These are phyloP conservation scores for Umbellularia californica DNA, from an alignment of 164 flowering plant genomes.

Conservation along the genomic window DNA sequence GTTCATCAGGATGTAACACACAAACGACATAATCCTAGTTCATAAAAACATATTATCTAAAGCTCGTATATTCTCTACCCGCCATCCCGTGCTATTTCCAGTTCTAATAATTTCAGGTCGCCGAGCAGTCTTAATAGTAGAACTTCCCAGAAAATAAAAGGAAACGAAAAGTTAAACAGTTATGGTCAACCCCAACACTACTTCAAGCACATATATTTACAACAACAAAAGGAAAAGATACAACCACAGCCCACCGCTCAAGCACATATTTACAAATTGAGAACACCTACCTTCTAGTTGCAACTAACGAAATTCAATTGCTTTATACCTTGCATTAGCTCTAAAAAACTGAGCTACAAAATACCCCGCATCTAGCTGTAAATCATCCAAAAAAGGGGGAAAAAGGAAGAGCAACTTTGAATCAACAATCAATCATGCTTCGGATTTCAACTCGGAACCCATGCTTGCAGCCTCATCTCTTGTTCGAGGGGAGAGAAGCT, in stretches of 20 bases:
- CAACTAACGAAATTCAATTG: background rate
- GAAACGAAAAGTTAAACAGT: too few relatives aligned
- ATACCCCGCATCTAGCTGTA: background rate
- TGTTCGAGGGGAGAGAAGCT: slow-evolving; percentile 32
- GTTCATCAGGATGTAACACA: too few relatives aligned
- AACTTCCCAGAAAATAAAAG: too few relatives aligned
- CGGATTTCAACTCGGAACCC: slow-evolving; percentile 17
- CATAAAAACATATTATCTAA: too few relatives aligned
- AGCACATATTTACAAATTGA: slow-evolving; percentile 6
- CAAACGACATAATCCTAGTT: too few relatives aligned
- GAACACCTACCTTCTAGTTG: background rate
- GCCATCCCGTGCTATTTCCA: too few relatives aligned
- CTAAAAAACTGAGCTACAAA: slow-evolving; percentile 3
- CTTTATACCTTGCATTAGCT: background rate
- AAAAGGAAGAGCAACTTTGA: background rate
- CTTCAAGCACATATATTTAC: background rate
- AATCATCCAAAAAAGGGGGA: background rate
- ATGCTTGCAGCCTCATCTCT: slow-evolving; percentile 34
- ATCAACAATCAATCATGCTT: background rate
- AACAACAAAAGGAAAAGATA: background rate
- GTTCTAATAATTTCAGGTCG: too few relatives aligned
- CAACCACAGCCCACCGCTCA: background rate
- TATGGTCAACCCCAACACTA: background rate
- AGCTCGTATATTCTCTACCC: too few relatives aligned
- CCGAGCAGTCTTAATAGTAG: too few relatives aligned